Conservation (phyloP, 2,329 filamentous ascomycete species). For the Neonectria sp. region DNA sequence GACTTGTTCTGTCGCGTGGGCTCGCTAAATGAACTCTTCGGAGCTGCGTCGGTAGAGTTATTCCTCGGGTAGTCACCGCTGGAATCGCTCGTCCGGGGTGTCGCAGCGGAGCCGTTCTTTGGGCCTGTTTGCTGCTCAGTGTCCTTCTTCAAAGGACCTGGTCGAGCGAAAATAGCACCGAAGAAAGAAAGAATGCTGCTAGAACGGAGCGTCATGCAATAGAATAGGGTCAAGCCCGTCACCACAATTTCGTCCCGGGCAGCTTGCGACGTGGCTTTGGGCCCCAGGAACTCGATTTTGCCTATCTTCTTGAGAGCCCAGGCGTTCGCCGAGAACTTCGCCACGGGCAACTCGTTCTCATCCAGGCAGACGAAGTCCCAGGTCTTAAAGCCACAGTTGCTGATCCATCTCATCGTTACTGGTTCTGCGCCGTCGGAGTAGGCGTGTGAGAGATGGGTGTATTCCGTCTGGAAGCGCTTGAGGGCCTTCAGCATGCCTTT, state of each 20-base stretch:
- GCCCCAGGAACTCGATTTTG: conserved; percentile 37
- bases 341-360: conserved; percentile 35
- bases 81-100: background rate
- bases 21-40: background rate
- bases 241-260: conserved; percentile 37
- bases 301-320: conserved; percentile 36
- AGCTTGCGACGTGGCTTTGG: conserved; percentile 26
- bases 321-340: conserved; percentile 35
- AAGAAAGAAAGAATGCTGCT: conserved; percentile 28
- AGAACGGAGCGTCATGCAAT: conserved; percentile 29
- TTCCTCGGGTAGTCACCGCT: too few species aligned
- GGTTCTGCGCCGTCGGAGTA: conserved; percentile 32
- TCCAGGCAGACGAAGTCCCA: conserved; percentile 44
- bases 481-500: conserved; percentile 41
- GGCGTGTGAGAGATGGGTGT: conserved; percentile 40
- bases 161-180: conserved; percentile 31
- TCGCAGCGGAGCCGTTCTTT: background rate
- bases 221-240: conserved; percentile 32
- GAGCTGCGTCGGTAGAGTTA: background rate
- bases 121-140: background rate
- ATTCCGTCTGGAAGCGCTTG: conserved; percentile 36
- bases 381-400: conserved; percentile 34
- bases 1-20: background rate
- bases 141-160: conserved; percentile 33
- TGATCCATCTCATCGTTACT: conserved; percentile 36